Base-by-base conservation (phyloP, 192 early-diverging fungal genomes). In the Chytriomyces hyalinus region DNA sequence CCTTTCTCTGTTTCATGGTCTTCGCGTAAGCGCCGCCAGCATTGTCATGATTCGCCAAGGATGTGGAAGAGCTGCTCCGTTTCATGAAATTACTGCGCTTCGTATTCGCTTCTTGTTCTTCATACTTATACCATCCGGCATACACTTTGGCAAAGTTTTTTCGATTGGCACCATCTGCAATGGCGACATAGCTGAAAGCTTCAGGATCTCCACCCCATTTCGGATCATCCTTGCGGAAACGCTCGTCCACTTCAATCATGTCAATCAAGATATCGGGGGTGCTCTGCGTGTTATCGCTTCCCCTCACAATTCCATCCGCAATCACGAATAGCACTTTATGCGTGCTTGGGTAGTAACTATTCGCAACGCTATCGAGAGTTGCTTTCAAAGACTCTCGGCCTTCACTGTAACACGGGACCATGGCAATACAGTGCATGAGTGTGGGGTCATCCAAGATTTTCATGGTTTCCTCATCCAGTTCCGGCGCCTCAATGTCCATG, bases 351-450 rank as follows among this genome's bases (percentile, higher is more conserved):
- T 95, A 98, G 65, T 91, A 87, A n/a, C 93, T 94, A 6, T 79
- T 83, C 10, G 94, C 93, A 45, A 98, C 87, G 36, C 93, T 95
- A 77, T 97, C 94, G 67, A 95, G 86, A 7, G 96, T 96, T 15
- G 84, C 92, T 47, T 92, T 89, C 11, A 87, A 64, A 48, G 92
- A 92, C 36, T 87, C 87, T 45, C 91, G 87, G 64, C 92, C 92
- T 82, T 98, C 96, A 45, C 94, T 95, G 80, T 98, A 98, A 80
- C 94, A 95, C 0, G 94, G 93, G 2, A 97, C 93, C 61, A 96
- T 84, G 48, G 94, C 87, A 36, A 96, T 73, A n/a, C 77, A 78
- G 65, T 87, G 85, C 73, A 87, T 77, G 49, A 82, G 67, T 6
- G 78, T 82, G 6, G 84, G 80, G 73, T 86, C 84, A 47, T 84